Conservation (phyloP, 257 asterid genomes). For the Fraxinus americana region DNA sequence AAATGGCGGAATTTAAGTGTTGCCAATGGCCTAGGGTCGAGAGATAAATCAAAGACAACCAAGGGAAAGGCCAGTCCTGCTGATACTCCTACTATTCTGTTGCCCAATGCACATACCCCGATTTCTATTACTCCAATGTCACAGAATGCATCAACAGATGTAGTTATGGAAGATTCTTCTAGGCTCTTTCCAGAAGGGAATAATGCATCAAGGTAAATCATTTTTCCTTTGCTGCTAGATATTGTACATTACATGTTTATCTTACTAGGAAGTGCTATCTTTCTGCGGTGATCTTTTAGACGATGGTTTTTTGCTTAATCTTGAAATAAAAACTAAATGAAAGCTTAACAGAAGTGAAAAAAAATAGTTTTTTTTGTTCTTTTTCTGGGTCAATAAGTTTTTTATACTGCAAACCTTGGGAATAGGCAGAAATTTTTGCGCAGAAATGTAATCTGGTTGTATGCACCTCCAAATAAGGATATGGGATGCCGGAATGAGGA, state of each 20-base stretch:
- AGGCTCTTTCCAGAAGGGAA: slow-evolving; percentile 60
- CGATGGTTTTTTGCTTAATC: background rate
- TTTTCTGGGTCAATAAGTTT: background rate
- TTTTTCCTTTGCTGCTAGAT: slow-evolving; percentile 18
- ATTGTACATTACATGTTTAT: background rate
- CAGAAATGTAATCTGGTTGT: background rate
- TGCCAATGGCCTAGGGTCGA: slow-evolving; percentile 64
- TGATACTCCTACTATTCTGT: slow-evolving; percentile 51
- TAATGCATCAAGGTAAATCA: slow-evolving; percentile 64
- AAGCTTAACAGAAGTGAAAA: background rate
- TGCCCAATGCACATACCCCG: slow-evolving; percentile 34
- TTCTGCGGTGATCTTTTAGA: background rate
- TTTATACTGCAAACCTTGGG: background rate
- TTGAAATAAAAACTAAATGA: background rate
- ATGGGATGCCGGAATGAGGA: background rate
- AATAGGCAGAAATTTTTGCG: background rate
- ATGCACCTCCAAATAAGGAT: too few relatives aligned
- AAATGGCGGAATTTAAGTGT: slow-evolving; percentile 90
- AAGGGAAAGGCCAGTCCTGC: slow-evolving; percentile 53
- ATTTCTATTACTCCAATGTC: slow-evolving; percentile 45
- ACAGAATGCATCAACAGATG: slow-evolving; percentile 47
- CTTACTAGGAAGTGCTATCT: background rate
- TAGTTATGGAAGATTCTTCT: slow-evolving; percentile 46
- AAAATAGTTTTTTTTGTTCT: background rate
- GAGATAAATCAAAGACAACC: slow-evolving; percentile 60